phyloP scores from a whole-genome alignment of 176 grass and related monocot genomes.

The Metroxylon sagu region DNA sequence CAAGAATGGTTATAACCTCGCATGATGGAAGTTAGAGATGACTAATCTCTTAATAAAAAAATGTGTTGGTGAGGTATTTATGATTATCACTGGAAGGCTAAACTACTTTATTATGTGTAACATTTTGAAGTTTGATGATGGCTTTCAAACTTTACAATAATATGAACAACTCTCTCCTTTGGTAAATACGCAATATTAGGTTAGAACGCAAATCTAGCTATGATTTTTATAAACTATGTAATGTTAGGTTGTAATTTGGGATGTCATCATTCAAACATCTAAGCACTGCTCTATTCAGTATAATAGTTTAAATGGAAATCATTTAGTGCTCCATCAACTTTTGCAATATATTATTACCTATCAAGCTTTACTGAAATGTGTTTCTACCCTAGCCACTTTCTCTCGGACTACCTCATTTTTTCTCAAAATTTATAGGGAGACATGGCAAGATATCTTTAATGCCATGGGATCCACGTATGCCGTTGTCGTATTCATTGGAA shows the following conservation, averaged over 20 bases:
- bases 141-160: no score
- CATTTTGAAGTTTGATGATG: background rate
- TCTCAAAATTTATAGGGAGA: constrained; percentile 26
- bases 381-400: background rate
- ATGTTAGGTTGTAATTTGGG: no score
- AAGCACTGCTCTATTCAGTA: no score
- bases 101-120: constrained; percentile 63
- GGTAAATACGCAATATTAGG: no score
- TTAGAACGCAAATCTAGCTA: no score
- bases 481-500: constrained; percentile 83
- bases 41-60: constrained; percentile 70
- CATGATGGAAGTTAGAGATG: constrained; percentile 96
- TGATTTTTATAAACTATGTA: no score
- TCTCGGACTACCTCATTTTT: background rate
- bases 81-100: constrained; percentile 66
- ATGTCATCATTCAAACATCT: no score
- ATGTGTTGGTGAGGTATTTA: constrained; percentile 79
- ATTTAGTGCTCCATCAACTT: no score
- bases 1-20: constrained; percentile 85
- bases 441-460: constrained; percentile 91
- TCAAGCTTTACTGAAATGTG: background rate
- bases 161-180: no score
- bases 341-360: no score
- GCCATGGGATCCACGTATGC: constrained; percentile 97
- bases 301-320: no score